Evolutionary conservation across 139 green algal species (phyloP).

Genomic region (Edaphochlamys debaryana): DNA sequence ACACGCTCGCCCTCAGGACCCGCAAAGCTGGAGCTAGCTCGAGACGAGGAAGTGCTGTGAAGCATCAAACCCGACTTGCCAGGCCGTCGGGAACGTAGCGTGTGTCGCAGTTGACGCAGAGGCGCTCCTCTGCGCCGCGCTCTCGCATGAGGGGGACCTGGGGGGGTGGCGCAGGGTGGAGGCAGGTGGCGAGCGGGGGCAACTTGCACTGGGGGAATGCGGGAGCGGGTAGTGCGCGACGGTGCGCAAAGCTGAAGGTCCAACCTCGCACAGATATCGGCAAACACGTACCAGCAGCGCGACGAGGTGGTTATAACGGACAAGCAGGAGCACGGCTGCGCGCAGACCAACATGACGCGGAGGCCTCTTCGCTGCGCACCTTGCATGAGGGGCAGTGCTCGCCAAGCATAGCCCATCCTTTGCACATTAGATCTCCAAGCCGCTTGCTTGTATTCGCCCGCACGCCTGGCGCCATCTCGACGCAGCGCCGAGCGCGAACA

Average conservation of each 20-base stretch:
- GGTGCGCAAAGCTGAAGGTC: too few species aligned
- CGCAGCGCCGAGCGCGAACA: too few species aligned
- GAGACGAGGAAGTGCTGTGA: too few species aligned
- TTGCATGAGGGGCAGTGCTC: slow-evolving; percentile 47
- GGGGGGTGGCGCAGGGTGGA: background rate
- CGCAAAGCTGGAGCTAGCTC: too few species aligned
- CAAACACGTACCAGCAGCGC: background rate
- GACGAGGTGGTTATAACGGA: too few species aligned
- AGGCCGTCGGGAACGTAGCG: background rate
- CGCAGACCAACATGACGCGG: too few species aligned
- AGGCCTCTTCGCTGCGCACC: background rate
- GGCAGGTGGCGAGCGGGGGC: background rate
- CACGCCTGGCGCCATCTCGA: too few species aligned
- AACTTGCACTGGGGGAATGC: background rate
- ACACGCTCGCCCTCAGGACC: too few species aligned
- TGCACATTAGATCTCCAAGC: slow-evolving; percentile 34
- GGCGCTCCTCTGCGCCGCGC: slow-evolving; percentile 20
- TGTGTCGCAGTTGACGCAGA: slow-evolving; percentile 56
- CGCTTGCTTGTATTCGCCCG: slow-evolving; percentile 9
- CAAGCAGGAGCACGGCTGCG: too few species aligned
- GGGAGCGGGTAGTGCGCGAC: too few species aligned
- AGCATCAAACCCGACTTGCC: too few species aligned
- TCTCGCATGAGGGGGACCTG: slow-evolving; percentile 53
- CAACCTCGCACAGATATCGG: background rate
- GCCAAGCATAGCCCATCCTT: slow-evolving; percentile 52